phyloP scores from a whole-genome alignment of 2,329 filamentous ascomycete genomes.

The Phaeosphaeriaceae sp. region DNA sequence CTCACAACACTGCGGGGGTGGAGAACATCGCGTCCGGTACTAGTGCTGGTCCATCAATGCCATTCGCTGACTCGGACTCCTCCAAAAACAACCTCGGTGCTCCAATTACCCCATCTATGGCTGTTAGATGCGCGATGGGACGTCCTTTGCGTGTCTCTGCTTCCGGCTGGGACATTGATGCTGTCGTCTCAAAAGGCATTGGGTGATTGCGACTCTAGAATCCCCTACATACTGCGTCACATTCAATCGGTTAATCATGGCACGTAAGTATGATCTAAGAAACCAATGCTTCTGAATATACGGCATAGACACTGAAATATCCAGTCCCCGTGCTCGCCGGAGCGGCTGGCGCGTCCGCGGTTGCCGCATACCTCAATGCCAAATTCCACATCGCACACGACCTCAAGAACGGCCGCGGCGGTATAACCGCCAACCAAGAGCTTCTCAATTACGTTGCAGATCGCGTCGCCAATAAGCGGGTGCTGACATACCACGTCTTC shows the following conservation, averaged over 20 bases:
- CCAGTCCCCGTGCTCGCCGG: slow-evolving; percentile 38
- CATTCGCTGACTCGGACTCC: slow-evolving; percentile 18
- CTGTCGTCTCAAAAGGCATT: background rate
- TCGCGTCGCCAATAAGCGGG: slow-evolving; percentile 24
- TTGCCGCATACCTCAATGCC: slow-evolving; percentile 47
- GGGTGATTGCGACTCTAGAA: background rate
- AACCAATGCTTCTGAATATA: background rate
- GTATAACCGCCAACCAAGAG: slow-evolving; percentile 19
- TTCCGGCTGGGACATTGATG: background rate
- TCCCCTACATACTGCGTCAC: background rate
- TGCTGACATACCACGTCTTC: slow-evolving; percentile 40
- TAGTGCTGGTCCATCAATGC: background rate
- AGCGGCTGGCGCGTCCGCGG: slow-evolving; percentile 33
- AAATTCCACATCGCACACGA: slow-evolving; percentile 43
- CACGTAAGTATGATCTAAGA: slow-evolving; percentile 11
- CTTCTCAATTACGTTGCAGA: slow-evolving; percentile 25
- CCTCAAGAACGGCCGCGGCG: slow-evolving; percentile 24
- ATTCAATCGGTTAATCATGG: slow-evolving; percentile 7
- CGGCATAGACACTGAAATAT: background rate
- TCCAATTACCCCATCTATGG: background rate
- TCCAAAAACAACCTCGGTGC: slow-evolving; percentile 17
- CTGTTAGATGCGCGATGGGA: background rate
- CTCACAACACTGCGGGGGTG: background rate
- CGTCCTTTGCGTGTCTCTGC: background rate
- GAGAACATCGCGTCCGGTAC: background rate